Conservation (phyloP, 257 asterid genomes). For the Agastache rugosa region DNA sequence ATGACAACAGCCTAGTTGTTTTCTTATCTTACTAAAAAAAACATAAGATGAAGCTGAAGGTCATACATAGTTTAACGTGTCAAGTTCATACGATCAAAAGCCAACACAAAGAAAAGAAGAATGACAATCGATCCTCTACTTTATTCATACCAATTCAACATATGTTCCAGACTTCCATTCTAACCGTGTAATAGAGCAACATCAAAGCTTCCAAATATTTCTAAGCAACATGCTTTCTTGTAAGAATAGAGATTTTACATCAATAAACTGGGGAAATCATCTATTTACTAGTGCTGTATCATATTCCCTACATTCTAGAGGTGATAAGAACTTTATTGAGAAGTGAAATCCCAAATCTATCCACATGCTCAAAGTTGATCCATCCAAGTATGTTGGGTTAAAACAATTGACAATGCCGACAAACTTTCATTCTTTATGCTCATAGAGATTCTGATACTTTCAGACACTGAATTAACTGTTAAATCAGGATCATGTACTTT, state of each 20-base stretch:
- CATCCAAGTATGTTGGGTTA: not conserved
- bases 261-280: not conserved
- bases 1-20: not conserved
- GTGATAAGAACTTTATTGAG: not conserved
- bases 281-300: not conserved
- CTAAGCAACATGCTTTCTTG: not conserved
- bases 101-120: not conserved
- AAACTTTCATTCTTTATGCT: not conserved
- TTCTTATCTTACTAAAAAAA: conserved; percentile 3
- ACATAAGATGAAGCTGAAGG: conserved; percentile 5
- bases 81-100: not conserved
- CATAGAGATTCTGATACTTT: not conserved
- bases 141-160: not conserved
- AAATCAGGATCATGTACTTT: no score
- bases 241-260: not conserved
- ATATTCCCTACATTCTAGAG: not conserved
- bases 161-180: not conserved
- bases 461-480: not conserved
- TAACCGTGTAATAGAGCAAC: not conserved
- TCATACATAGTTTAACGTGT: not conserved
- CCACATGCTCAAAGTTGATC: not conserved
- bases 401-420: not conserved
- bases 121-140: not conserved
- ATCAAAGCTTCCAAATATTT: conserved; percentile 9
- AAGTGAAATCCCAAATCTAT: not conserved